Conservation (phyloP, 2,329 filamentous ascomycete genomes). For the Chrysoporthe cubensis region DNA sequence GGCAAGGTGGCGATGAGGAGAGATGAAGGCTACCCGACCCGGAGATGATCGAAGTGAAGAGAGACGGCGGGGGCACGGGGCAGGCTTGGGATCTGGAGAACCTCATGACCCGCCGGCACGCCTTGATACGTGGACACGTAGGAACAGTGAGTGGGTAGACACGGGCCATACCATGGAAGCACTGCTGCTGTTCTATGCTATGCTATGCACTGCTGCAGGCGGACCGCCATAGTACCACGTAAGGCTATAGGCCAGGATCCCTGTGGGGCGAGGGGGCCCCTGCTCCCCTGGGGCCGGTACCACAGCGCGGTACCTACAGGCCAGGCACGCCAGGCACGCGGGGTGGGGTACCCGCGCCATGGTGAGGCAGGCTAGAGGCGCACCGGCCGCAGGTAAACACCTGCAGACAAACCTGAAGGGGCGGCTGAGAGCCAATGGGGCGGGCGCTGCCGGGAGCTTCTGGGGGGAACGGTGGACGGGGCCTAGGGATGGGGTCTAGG, state of each 20-base stretch:
- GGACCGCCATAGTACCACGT: no score
- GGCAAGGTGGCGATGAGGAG: neutral
- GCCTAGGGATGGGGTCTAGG: neutral
- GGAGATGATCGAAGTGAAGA: slow-evolving; percentile 8
- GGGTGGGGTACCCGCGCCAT: neutral
- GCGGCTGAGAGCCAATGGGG: slow-evolving; percentile 5
- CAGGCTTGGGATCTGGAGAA: neutral
- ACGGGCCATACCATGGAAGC: no score
- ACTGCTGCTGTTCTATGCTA: no score
- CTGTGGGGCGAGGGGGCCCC: neutral
- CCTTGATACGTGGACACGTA: no score
- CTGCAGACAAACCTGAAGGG: neutral
- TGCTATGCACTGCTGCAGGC: no score
- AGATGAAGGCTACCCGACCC: neutral
- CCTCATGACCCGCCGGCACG: no score
- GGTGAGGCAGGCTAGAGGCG: slow-evolving; percentile 9
- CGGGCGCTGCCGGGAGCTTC: neutral
- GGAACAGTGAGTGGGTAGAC: no score
- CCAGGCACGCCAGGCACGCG: neutral
- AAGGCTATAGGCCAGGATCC: no score
- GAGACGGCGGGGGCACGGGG: neutral
- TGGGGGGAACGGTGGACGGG: neutral
- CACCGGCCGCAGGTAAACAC: slow-evolving; percentile 4
- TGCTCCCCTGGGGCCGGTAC: neutral
- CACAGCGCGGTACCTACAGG: no score